phyloP scores from a whole-genome alignment of 352 stramenopile species.

The Phytophthora sp. region DNA sequence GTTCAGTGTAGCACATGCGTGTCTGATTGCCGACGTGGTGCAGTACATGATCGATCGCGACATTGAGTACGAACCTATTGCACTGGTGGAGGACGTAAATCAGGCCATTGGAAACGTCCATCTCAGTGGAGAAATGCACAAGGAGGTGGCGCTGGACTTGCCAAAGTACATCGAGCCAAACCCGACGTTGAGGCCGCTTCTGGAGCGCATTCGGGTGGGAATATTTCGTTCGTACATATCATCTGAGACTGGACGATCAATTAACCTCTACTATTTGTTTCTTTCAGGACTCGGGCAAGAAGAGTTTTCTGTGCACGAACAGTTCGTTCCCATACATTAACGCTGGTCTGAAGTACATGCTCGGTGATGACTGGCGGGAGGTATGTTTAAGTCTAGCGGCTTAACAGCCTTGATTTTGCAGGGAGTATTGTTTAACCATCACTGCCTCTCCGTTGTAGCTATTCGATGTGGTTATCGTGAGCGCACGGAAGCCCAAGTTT shows the following conservation, averaged over 20 bases:
- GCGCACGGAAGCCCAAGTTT: constrained; percentile 92
- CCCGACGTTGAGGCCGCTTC: constrained; percentile 80
- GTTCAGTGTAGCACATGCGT: constrained; percentile 94
- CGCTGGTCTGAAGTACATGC: constrained; percentile 91
- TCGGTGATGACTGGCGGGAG: constrained; percentile 91
- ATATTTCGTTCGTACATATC: background rate
- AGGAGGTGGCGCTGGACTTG: constrained; percentile 83
- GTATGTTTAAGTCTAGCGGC: constrained; percentile 20
- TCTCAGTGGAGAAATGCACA: constrained; percentile 93
- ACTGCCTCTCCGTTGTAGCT: constrained; percentile 40
- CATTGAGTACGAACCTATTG: constrained; percentile 91
- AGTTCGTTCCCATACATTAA: constrained; percentile 95
- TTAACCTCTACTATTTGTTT: background rate
- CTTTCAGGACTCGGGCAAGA: constrained; percentile 81
- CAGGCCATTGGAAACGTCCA: constrained; percentile 90
- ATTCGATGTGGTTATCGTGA: constrained; percentile 91
- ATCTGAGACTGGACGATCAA: background rate
- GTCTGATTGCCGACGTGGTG: constrained; percentile 93
- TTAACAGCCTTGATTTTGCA: background rate
- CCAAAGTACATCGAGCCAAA: constrained; percentile 91
- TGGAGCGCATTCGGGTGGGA: constrained; percentile 74
- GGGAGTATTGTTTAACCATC: background rate
- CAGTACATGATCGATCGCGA: constrained; percentile 92
- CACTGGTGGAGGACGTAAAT: constrained; percentile 90
- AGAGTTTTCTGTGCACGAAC: constrained; percentile 94